A percentile compares a stretch with the other conserved stretches of the same genome.
Conservation (phyloP, 192 early-diverging fungal genomes). For the Backusella liffmaniae region DNA sequence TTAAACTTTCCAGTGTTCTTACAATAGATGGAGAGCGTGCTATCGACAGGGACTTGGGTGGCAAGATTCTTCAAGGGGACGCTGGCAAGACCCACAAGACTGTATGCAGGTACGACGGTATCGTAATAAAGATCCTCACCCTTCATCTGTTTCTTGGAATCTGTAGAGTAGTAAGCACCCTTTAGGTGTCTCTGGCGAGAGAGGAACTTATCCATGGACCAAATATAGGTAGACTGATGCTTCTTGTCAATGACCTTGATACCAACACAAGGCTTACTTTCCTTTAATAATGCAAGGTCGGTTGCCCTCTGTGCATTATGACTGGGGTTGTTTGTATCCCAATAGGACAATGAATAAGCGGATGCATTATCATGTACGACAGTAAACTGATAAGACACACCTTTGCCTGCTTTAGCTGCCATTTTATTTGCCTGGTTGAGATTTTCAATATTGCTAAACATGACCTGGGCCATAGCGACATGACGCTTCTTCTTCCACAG, state of each 20-base stretch:
- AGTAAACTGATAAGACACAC: conserved; percentile 80
- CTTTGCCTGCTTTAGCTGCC: conserved; percentile 70
- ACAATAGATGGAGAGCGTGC: conserved; percentile 40
- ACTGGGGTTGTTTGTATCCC: conserved; percentile 43
- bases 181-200: conserved; percentile 37
- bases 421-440: conserved; percentile 90
- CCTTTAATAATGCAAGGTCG: conserved; percentile 33
- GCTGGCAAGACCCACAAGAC: conserved; percentile 49
- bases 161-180: conserved; percentile 49
- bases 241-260: conserved; percentile 55
- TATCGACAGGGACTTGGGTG: conserved; percentile 43
- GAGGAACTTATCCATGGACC: conserved; percentile 38
- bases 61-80: conserved; percentile 41
- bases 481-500: conserved; percentile 54
- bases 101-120: conserved; percentile 40
- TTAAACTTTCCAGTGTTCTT: conserved; percentile 39
- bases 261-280: conserved; percentile 49
- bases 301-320: conserved; percentile 26
- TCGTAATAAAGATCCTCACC: conserved; percentile 61
- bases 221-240: conserved; percentile 45
- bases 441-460: conserved; percentile 60
- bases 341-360: conserved; percentile 41
- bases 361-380: conserved; percentile 59
- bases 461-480: conserved; percentile 60
- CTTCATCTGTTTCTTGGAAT: conserved; percentile 51